These are phyloP conservation scores for Cutaneotrichosporon mucoides DNA, from an alignment of 1,284 basidiomycete genomes.

Conservation along the genomic window DNA sequence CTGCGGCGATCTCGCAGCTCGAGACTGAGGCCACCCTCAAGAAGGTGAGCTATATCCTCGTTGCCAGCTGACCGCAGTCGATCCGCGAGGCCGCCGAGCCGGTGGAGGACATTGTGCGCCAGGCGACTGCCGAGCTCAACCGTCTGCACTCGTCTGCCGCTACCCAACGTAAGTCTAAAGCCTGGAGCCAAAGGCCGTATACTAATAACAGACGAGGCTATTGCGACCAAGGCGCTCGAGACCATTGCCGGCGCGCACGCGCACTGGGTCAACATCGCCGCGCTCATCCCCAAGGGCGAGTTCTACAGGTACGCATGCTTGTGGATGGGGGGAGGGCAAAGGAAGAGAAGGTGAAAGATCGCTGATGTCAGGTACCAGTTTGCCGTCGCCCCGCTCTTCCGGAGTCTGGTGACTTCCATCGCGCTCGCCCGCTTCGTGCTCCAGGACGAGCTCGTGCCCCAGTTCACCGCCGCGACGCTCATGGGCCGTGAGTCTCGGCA, in stretches of 20 bases:
- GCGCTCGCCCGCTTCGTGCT: conserved; percentile 46
- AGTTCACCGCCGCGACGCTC: conserved; percentile 34
- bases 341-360: neutral
- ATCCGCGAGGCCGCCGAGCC: conserved; percentile 46
- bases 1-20: conserved; percentile 39
- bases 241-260: conserved; percentile 29
- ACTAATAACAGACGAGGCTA: conserved; percentile 31
- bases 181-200: neutral
- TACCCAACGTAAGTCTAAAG: conserved; percentile 33
- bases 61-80: conserved; percentile 19
- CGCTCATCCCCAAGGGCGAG: conserved; percentile 44
- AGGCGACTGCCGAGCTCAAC: conserved; percentile 43
- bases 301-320: conserved; percentile 38
- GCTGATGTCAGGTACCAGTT: conserved; percentile 38
- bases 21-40: conserved; percentile 45
- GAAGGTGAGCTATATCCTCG: conserved; percentile 31
- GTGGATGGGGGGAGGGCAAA: too few species aligned
- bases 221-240: conserved; percentile 36
- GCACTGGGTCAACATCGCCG: conserved; percentile 38
- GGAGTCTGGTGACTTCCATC: conserved; percentile 40
- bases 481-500: conserved; percentile 41
- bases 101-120: conserved; percentile 39
- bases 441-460: conserved; percentile 42
- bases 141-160: conserved; percentile 40
- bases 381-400: conserved; percentile 36